A percentile compares a stretch with the other conserved stretches of the same genome.
Evolutionary conservation across 148 eudicot species (phyloP).

Genomic region (Rhododendron ovatum): DNA sequence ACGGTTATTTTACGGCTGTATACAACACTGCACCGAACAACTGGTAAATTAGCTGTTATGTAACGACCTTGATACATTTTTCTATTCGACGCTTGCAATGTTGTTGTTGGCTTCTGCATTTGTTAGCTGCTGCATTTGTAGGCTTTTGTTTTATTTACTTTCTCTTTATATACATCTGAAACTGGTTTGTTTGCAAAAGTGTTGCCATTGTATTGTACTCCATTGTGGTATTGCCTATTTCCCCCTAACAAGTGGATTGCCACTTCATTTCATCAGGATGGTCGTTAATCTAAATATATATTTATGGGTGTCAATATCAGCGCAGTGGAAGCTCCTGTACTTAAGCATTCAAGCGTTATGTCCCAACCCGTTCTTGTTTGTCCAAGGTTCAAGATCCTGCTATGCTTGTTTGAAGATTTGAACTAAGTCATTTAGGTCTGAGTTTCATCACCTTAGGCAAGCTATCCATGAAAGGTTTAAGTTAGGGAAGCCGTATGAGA

Average conservation of each 20-base stretch:
- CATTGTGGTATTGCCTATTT: not conserved
- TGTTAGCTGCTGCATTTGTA: not conserved
- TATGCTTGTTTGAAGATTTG: not conserved
- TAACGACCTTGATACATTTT: not conserved
- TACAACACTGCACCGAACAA: not conserved
- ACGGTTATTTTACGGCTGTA: not conserved
- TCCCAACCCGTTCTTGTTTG: not conserved
- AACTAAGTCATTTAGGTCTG: not conserved
- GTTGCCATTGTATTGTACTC: not conserved
- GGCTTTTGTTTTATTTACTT: not conserved
- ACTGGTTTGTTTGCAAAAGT: slow-evolving; percentile 10
- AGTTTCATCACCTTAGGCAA: slow-evolving; percentile 1
- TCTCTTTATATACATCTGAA: not conserved
- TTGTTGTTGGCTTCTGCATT: not conserved
- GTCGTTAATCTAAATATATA: not conserved
- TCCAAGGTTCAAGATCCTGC: not conserved
- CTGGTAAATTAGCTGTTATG: not conserved
- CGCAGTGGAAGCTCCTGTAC: not conserved
- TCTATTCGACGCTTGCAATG: not conserved
- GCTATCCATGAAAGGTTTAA: not conserved
- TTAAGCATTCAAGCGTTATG: not conserved
- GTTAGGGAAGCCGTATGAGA: not conserved
- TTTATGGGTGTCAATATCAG: not conserved
- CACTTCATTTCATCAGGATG: not conserved
- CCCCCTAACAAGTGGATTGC: not conserved